Evolutionary conservation across 306 rosid species (phyloP).

Genomic region (Prunus davidiana): DNA sequence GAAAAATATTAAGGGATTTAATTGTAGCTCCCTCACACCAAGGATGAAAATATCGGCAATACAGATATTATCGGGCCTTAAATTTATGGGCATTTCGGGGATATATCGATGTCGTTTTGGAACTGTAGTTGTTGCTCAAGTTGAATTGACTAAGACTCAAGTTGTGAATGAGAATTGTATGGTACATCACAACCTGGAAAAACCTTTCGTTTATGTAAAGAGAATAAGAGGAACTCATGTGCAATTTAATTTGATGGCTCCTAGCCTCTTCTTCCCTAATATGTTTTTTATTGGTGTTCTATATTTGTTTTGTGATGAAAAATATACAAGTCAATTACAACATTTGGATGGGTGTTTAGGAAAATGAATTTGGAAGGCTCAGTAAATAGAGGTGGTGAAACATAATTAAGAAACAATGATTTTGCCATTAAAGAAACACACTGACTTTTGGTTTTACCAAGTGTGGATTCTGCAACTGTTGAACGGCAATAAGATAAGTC

Average conservation of each 20-base stretch:
- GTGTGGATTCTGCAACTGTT: background rate
- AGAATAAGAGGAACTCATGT: background rate
- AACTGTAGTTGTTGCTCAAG: constrained; percentile 3
- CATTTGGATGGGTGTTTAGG: background rate
- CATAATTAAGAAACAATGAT: background rate
- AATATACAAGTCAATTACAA: background rate
- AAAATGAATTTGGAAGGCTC: background rate
- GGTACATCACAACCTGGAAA: background rate
- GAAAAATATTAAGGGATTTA: too few relatives aligned
- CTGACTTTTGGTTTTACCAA: background rate
- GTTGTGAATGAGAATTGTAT: background rate
- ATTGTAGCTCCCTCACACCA: too few relatives aligned
- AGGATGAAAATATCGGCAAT: too few relatives aligned
- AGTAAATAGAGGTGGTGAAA: background rate
- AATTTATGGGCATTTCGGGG: too few relatives aligned
- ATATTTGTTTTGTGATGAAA: background rate
- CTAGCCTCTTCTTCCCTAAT: background rate
- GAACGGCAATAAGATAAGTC: too few relatives aligned
- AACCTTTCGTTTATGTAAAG: background rate
- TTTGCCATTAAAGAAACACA: too few relatives aligned
- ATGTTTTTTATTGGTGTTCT: background rate
- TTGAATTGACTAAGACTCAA: background rate
- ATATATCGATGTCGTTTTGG: background rate
- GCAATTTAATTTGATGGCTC: background rate
- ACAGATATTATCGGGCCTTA: too few relatives aligned